Conservation (phyloP, 495 filamentous ascomycete species). For the Neurospora cerealis region DNA sequence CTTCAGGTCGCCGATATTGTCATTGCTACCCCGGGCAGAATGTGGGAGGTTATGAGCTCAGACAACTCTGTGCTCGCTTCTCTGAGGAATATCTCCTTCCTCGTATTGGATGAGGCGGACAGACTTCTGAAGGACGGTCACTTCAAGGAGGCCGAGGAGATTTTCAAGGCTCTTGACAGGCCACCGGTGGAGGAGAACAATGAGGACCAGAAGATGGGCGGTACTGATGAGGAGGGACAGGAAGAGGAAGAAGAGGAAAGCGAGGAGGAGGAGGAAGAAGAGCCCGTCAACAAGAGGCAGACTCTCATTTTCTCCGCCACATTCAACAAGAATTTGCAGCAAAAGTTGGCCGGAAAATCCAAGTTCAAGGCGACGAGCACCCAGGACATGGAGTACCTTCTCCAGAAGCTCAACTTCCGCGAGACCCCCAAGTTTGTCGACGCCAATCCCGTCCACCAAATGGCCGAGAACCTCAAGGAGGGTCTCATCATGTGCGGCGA, state of each 20-base stretch:
- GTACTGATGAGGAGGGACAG: slow-evolving; percentile 31
- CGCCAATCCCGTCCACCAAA: slow-evolving; percentile 74
- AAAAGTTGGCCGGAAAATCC: slow-evolving; percentile 74
- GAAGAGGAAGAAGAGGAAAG: slow-evolving; percentile 22
- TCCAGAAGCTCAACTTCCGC: slow-evolving; percentile 81
- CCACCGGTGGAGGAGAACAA: slow-evolving; percentile 1
- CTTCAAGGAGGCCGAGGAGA: slow-evolving; percentile 87
- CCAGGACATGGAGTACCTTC: slow-evolving; percentile 79
- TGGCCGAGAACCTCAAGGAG: slow-evolving; percentile 79
- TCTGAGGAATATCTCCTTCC: slow-evolving; percentile 63
- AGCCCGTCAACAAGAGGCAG: slow-evolving; percentile 45
- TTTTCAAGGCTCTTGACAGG: slow-evolving; percentile 65
- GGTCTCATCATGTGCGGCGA: slow-evolving; percentile 84
- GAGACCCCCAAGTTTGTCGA: slow-evolving; percentile 85
- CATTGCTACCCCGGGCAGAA: slow-evolving; percentile 79
- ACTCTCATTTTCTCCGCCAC: slow-evolving; percentile 96
- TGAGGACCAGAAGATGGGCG: slow-evolving; percentile 17
- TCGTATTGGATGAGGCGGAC: slow-evolving; percentile 94
- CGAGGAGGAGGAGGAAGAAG: slow-evolving; percentile 20
- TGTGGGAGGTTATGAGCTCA: slow-evolving; percentile 88
- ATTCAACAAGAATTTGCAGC: slow-evolving; percentile 80
- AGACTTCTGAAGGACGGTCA: slow-evolving; percentile 84
- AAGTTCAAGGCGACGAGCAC: slow-evolving; percentile 57
- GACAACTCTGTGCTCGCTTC: slow-evolving; percentile 40
- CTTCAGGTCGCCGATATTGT: slow-evolving; percentile 73